Evolutionary conservation across 441 rosid species (phyloP), one percentile per base, ranked within the genome.

Genomic region (Francoa sonchifolia): DNA sequence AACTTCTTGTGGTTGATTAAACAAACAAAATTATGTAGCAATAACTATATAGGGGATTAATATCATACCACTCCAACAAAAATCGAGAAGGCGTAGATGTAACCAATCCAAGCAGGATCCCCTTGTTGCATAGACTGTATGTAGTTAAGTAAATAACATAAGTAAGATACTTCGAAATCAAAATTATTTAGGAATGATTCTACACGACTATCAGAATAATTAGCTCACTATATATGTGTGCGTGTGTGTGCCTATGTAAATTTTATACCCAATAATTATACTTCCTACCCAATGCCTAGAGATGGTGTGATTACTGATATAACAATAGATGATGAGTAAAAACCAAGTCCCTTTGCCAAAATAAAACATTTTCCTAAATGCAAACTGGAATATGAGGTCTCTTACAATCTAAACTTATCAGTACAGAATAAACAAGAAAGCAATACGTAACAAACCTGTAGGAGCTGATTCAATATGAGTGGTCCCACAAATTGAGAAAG

Each of bases 101-200:
- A 93, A 37, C 99, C 99, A 37, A 76, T 74, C 94, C 83, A 88
- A 41, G 97, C 93, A 42, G 96, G 93, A 63, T 78, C 93, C 28
- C 81, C 87, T 57, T 50, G 68, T 82, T 93, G 99, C 99, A 93
- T 88, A 43, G 99, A 84, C 99, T 93, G 97, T 74, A 73, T 26
- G 52, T 18, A 51, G 39, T 45, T 48, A 45, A 51, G 39, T 39
- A 44, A 50, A 52, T 7, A 57, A 23, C n/a, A 39, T 39, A 38
- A 59, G 50, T 45, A 26, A 44, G 18, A 12, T 33, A 42, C 20
- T 42, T 16, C 45, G 15, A 9, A 9, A 26, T 14, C 4, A 34
- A 21, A 41, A 39, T n/a, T 11, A 40, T 33, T 12, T 33, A 17
- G 13, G 14, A 28, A 49, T 20, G 19, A 47, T 15, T 37, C 26